Evolutionary conservation across 1,139 yeast genomes (phyloP), one percentile per base, ranked within the genome.

Genomic region (Yamadazyma friedrichii): DNA sequence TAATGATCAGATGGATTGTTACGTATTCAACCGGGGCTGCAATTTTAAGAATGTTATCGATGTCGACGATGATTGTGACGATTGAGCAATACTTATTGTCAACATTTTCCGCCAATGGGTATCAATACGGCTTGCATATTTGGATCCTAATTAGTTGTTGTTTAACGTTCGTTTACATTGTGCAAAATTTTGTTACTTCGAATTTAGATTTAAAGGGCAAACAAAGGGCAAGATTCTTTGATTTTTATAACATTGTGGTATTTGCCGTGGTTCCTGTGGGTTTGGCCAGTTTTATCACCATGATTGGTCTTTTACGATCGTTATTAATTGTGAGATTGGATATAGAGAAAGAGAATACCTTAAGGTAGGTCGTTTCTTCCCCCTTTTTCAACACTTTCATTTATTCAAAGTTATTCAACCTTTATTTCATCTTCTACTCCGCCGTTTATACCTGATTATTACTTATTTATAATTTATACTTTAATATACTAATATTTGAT

Each of bases 261-360:
- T 93, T 88, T 68, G 97, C 98, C 1, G 98, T 93, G 40, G 96
- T 93, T 5, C 98, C 98, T 0, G 91, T 93, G 17, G 98, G 98
- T 0, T 56, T 93, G 46, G 97, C 98, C 3, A 88, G 97, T 53
- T 93, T 93, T 54, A 65, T 91, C 22, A 89, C 98, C 4, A 88
- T 91, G 96, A 70, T 89, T 24, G 94, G 91, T 0, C 65, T 91
- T 38, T 65, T 89, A 25, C 67, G 97, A 47, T 79, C 88, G 40
- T 62, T 89, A 38, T 70, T 89, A 52, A 86, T 89, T 31, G 70
- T 88, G 37, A 74, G 95, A 44, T 65, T 87, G 42, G 95, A 86
- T 53, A 72, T 85, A 13, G 88, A 82, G 39, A 50, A 31, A 13
- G 36, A 34, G 15, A 20, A 20, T 20, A 5, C 24, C 5, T 20